Conservation (phyloP, 2,329 filamentous ascomycete genomes). For the Canariomyces notabilis region DNA sequence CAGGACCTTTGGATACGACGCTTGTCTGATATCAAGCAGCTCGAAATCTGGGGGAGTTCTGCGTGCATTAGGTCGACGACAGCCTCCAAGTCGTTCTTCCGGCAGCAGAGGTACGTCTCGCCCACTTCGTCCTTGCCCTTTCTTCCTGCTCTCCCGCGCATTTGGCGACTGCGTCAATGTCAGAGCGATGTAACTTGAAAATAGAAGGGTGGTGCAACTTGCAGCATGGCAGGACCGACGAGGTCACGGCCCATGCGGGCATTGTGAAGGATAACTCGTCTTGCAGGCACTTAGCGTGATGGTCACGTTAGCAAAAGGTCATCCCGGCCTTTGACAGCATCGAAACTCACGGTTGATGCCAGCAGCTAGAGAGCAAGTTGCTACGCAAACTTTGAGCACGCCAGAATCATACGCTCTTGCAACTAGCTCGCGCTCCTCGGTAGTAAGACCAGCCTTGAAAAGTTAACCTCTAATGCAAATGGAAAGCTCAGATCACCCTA, state of each 20-base stretch:
- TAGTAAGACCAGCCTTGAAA: constrained; percentile 61
- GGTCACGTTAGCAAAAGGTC: not conserved
- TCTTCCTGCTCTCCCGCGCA: constrained; percentile 71
- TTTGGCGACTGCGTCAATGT: constrained; percentile 50
- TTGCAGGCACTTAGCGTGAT: constrained; percentile 48
- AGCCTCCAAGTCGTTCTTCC: constrained; percentile 61
- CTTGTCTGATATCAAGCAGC: constrained; percentile 58
- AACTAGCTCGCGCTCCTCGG: constrained; percentile 68
- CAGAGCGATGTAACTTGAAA: not conserved
- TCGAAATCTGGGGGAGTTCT: constrained; percentile 64
- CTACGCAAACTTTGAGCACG: constrained; percentile 64
- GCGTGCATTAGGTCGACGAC: constrained; percentile 67
- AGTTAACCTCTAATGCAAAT: not conserved
- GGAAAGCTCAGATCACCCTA: constrained; percentile 21
- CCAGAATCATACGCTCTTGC: constrained; percentile 66
- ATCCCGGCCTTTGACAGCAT: not conserved
- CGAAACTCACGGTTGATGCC: constrained; percentile 58
- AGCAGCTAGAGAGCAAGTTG: constrained; percentile 74
- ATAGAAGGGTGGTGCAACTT: not conserved
- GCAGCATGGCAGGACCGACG: constrained; percentile 71
- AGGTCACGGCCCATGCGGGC: constrained; percentile 72
- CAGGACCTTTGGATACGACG: constrained; percentile 61
- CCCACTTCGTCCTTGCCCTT: constrained; percentile 75
- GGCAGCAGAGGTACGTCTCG: constrained; percentile 73
- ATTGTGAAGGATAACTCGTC: constrained; percentile 69